Evolutionary conservation across 768 basidiomycete species (phyloP).

Genomic region (Auricularia auricula-judae): DNA sequence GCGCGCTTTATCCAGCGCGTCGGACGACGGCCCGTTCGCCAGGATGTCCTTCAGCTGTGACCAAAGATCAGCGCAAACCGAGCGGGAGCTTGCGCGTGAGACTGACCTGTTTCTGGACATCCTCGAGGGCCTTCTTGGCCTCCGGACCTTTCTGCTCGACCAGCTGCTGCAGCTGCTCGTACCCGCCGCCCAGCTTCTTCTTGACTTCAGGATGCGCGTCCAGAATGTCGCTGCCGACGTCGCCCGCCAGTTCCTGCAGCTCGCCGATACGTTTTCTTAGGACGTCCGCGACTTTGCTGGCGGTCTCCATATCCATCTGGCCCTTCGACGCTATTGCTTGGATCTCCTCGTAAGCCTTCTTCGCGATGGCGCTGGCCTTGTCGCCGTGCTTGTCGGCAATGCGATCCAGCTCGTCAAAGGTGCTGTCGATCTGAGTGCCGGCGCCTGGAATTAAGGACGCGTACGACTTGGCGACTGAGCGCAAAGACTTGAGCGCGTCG

Average conservation of each 20-base stretch:
- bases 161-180: conserved; percentile 17
- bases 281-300: conserved; percentile 17
- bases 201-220: conserved; percentile 20
- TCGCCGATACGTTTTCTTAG: conserved; percentile 15
- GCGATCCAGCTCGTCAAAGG: conserved; percentile 32
- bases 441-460: conserved; percentile 29
- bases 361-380: conserved; percentile 28
- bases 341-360: conserved; percentile 26
- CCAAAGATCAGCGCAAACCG: neutral
- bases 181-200: conserved; percentile 20
- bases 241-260: conserved; percentile 19
- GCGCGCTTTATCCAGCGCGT: conserved; percentile 14
- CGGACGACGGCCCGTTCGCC: conserved; percentile 16
- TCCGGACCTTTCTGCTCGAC: conserved; percentile 18
- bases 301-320: conserved; percentile 16
- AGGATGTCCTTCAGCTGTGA: conserved; percentile 18
- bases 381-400: conserved; percentile 27
- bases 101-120: conserved; percentile 10
- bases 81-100: conserved; percentile 4
- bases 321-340: conserved; percentile 15
- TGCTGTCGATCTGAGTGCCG: conserved; percentile 26
- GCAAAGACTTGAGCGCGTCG: conserved; percentile 27
- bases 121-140: conserved; percentile 21
- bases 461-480: conserved; percentile 30
- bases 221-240: conserved; percentile 20